These are phyloP conservation scores for Pythium plurisporium DNA, from an alignment of 352 stramenopile genomes.

Conservation along the genomic window DNA sequence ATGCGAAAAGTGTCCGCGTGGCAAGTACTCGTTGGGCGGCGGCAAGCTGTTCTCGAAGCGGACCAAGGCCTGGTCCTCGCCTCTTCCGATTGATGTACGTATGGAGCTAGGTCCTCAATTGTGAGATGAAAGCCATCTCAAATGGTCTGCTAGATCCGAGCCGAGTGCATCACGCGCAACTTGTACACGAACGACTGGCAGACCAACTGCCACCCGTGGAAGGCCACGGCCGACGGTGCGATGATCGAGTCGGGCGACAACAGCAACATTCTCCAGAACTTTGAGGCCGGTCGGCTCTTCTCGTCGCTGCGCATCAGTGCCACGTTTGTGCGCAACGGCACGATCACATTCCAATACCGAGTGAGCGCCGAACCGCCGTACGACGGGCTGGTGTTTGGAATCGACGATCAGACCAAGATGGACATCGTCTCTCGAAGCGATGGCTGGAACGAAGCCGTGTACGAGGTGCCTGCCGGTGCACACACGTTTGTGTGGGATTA, in stretches of 20 bases:
- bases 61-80: slow-evolving; percentile 58
- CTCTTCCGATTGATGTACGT: slow-evolving; percentile 52
- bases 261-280: slow-evolving; percentile 57
- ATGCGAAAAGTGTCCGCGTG: slow-evolving; percentile 63
- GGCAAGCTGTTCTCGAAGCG: slow-evolving; percentile 67
- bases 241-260: slow-evolving; percentile 74
- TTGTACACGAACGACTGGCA: slow-evolving; percentile 74
- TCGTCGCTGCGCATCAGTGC: slow-evolving; percentile 69
- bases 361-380: slow-evolving; percentile 72
- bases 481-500: slow-evolving; percentile 81
- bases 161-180: slow-evolving; percentile 71
- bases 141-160: slow-evolving; percentile 33
- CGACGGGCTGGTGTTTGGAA: slow-evolving; percentile 71
- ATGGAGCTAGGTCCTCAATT: background rate
- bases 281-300: slow-evolving; percentile 61
- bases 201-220: slow-evolving; percentile 73
- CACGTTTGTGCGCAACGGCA: slow-evolving; percentile 69
- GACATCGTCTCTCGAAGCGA: slow-evolving; percentile 57
- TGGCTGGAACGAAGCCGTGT: slow-evolving; percentile 62
- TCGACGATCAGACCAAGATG: slow-evolving; percentile 57
- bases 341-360: slow-evolving; percentile 71
- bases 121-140: background rate
- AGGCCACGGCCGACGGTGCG: slow-evolving; percentile 41
- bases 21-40: slow-evolving; percentile 75
- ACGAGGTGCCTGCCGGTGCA: slow-evolving; percentile 45